Base-by-base conservation (phyloP, 1,139 yeast genomes). In the Yamadazyma triangularis region DNA sequence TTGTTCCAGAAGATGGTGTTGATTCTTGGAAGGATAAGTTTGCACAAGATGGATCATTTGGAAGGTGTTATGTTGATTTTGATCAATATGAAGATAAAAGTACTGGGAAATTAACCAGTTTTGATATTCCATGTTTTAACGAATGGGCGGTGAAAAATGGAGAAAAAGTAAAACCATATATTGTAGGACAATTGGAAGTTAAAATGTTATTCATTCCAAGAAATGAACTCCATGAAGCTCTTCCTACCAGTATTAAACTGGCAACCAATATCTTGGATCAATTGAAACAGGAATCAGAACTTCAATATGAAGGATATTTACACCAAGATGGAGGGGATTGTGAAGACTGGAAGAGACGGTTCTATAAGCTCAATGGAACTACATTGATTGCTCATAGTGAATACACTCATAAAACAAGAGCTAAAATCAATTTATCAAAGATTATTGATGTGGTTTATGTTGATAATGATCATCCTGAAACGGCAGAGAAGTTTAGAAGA, bases 21-120 rank as follows among this genome's bases (percentile, higher is more conserved):
- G 91, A 82, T 54, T 54, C 67, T 3, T 75, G 88, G 78, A 66
- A 64, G 21, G 53, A 60, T 27, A 62, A 72, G 35, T 67, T 83
- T 40, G 95, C 95, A 2, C 67, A 65, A 30, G 96, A 89, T 58
- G 97, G 97, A 1, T 83, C 95, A 8, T 87, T 85, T 63, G 95
- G 86, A 2, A 70, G 89, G 43, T 73, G 86, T 37, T 77, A 79
- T 43, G 64, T 89, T 34, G 73, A 73, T 29, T 73, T 88, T 41
- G 70, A 73, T 25, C 78, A 77, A 39, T 73, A 73, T 45, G 79
- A 78, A 45, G 57, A 64, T 15, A 67, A 66, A 26, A 62, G 81
- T 20, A 73, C 71, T 13, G 83, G 85, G 16, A 58, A 60, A 31
- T 66, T 77, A 0, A 61, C 64, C 26, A 64, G 64, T 30, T 72